Evolutionary conservation across 805 yeast species (phyloP).

Genomic region (Nakazawaea ishiwadae): DNA sequence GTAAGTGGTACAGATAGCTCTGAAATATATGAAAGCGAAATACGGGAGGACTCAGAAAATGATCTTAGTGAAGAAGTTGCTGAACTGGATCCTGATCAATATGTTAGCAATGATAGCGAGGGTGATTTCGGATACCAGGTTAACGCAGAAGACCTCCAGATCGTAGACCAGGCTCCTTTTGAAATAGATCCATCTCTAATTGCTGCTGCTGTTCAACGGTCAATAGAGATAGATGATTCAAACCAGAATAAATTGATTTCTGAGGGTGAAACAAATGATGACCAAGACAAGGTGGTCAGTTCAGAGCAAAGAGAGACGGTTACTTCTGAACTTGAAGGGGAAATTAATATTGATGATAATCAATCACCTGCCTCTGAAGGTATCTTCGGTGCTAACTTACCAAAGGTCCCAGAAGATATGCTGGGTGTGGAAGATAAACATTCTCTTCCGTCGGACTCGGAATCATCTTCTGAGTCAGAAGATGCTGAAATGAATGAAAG

Average conservation of each 20-base stretch:
- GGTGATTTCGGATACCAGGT: too few species aligned
- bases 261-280: too few species aligned
- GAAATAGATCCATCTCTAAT: slow-evolving; percentile 12
- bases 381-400: too few species aligned
- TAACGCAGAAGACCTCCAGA: too few species aligned
- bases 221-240: slow-evolving; percentile 1
- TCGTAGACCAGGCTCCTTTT: too few species aligned
- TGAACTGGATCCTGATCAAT: slow-evolving; percentile 2
- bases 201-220: slow-evolving; percentile 9
- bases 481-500: slow-evolving; percentile 1
- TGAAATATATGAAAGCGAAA: background rate
- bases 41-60: background rate
- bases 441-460: too few species aligned
- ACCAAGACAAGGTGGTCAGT: background rate
- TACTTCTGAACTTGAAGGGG: too few species aligned
- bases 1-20: background rate
- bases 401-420: too few species aligned
- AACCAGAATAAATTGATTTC: background rate
- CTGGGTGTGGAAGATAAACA: too few species aligned
- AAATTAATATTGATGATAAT: too few species aligned
- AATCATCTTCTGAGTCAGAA: background rate
- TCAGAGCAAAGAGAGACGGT: too few species aligned
- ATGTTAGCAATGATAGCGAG: background rate
- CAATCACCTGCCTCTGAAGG: too few species aligned
- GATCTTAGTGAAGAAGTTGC: slow-evolving; percentile 14